phyloP scores from a whole-genome alignment of 495 filamentous ascomycete species.

The Aspergillus funiculosus region DNA sequence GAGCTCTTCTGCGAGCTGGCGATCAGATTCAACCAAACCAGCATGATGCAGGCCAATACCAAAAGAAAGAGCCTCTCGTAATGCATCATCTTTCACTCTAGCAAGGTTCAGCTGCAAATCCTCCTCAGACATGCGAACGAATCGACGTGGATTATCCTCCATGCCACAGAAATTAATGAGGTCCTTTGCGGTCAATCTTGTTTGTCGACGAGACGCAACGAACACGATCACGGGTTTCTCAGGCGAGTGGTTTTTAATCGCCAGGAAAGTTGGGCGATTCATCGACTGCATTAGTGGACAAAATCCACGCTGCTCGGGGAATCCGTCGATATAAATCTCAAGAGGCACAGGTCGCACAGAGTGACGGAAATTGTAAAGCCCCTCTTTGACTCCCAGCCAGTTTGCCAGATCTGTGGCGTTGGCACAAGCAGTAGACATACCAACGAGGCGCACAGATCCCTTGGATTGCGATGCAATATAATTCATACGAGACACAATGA shows the following conservation, averaged over 20 bases:
- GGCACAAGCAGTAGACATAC: constrained; percentile 97
- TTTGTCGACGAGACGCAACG: constrained; percentile 92
- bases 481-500: constrained; percentile 98
- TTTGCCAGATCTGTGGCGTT: constrained; percentile 92
- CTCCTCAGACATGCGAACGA: constrained; percentile 89
- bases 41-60: constrained; percentile 97
- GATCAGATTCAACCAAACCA: constrained; percentile 89
- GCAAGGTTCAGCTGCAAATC: constrained; percentile 79
- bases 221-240: constrained; percentile 98
- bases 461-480: constrained; percentile 93
- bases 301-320: constrained; percentile 90
- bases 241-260: constrained; percentile 91
- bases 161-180: constrained; percentile 96
- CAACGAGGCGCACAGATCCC: constrained; percentile 79
- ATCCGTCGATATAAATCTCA: constrained; percentile 95
- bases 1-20: constrained; percentile 84
- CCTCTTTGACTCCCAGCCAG: constrained; percentile 96
- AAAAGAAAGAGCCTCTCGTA: constrained; percentile 88
- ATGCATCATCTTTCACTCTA: constrained; percentile 83
- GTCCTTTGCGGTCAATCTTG: constrained; percentile 88
- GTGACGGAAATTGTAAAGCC: constrained; percentile 95
- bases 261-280: constrained; percentile 95
- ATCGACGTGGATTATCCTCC: constrained; percentile 94
- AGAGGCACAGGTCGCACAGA: constrained; percentile 95
- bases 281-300: constrained; percentile 98